Base-by-base conservation (phyloP, 2,329 filamentous ascomycete species). In the Madurella mycetomatis region DNA sequence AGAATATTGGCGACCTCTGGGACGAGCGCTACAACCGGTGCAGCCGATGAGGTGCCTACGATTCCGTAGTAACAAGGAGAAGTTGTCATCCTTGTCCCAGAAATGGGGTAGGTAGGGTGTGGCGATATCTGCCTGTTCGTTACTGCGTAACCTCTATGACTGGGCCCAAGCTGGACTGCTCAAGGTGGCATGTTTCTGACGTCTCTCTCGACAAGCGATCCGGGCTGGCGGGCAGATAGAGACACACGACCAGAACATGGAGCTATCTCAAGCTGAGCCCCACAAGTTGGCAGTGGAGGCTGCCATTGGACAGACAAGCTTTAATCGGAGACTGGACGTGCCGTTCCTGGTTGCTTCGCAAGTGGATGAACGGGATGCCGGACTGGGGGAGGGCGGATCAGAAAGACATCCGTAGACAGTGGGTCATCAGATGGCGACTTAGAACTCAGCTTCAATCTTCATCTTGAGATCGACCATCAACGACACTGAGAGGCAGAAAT, bases 171-270 rank as follows among this genome's bases (percentile, higher is more conserved):
- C 25, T 25, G 7, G 25, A 25, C 25, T 25, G 25, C 25, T 25
- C 25, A 45, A 45, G 44, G 46, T 55, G 46, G 46, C 43, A 32
- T 51, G 49, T 47, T 58, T 58, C 42, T 55, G 52, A 53, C 46
- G 49, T 53, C 25, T 37, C 32, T 16, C 4, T 13, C 9, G 37
- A 30, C 45, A 51, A 16, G 34, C 16, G 34, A 57, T 57, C 51
- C 51, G 39, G 50, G 49, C 30, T 40, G 50, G 47, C 18, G 50
- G 43, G 45, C 42, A 41, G 31, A 18, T 19, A 18, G 32, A 41
- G 51, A 42, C 34, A 47, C 25, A 43, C 41, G 47, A 37, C 34
- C 34, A 50, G 37, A 50, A 18, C 5, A 15, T 16, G 32, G 18
- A 37, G 37, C 37, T 19, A 43, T 42, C 18, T 31, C 16, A n/a